These are phyloP conservation scores for Tuber borchii DNA, from an alignment of 495 filamentous ascomycete genomes.

Conservation along the genomic window DNA sequence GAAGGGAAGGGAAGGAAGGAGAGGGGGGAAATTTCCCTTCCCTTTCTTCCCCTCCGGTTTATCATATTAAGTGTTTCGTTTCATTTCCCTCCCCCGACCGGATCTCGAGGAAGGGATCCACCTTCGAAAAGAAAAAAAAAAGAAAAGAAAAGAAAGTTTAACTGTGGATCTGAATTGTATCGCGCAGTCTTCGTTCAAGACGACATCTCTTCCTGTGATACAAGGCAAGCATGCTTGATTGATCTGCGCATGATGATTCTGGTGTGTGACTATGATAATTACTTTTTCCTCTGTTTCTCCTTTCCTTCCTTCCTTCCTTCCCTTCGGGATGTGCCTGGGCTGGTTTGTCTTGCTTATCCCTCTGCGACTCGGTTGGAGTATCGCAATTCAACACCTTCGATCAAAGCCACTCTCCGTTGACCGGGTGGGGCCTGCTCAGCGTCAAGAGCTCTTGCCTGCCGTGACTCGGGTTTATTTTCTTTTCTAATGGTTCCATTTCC, in stretches of 20 bases:
- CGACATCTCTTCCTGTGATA: constrained; percentile 2
- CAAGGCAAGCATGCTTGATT: constrained; percentile 5
- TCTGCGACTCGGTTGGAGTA: not conserved
- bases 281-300: not conserved
- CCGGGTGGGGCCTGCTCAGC: not conserved
- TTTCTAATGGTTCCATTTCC: not conserved
- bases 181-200: not conserved
- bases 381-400: not conserved
- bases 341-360: constrained; percentile 1
- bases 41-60: not conserved
- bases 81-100: not conserved
- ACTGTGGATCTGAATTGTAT: not conserved
- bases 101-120: not conserved
- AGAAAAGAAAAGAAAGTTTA: not conserved
- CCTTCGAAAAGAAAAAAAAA: not conserved
- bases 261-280: not conserved
- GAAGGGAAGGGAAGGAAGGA: not conserved
- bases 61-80: not conserved
- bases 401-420: not conserved
- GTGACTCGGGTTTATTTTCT: not conserved
- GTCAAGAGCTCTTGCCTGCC: not conserved
- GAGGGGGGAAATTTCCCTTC: not conserved
- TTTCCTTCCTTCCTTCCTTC: not conserved
- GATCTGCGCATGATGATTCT: not conserved
- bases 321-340: not conserved